Conservation (phyloP, 139 green algal genomes). For the Chlorella sorokiniana region DNA sequence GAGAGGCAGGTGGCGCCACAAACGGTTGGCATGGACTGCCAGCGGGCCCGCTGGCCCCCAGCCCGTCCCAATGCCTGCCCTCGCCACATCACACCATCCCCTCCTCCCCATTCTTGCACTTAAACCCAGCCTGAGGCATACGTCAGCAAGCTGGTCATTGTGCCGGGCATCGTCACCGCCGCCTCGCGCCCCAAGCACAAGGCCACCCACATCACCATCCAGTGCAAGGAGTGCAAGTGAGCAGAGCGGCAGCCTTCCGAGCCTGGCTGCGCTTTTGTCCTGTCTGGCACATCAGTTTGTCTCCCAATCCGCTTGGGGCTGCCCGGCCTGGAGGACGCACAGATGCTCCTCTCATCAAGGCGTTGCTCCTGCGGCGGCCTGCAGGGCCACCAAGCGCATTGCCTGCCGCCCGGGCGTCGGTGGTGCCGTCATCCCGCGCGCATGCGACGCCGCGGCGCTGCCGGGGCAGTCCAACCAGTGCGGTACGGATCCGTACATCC, state of each 20-base stretch:
- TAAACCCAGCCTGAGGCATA: conserved; percentile 68
- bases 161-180: conserved; percentile 95
- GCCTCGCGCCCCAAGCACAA: conserved; percentile 93
- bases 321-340: no score
- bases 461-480: conserved; percentile 58
- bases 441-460: conserved; percentile 59
- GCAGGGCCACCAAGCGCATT: conserved; percentile 59
- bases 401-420: conserved; percentile 85
- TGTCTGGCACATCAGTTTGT: no score
- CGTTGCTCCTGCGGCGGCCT: no score
- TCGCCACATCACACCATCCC: background rate
- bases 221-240: conserved; percentile 87
- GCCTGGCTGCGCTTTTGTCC: no score
- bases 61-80: no score
- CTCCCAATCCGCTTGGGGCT: no score
- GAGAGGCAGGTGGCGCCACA: no score
- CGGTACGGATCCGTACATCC: conserved; percentile 79
- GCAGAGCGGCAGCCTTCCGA: no score
- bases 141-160: conserved; percentile 91
- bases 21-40: no score
- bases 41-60: no score
- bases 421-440: conserved; percentile 77
- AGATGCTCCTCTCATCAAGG: no score
- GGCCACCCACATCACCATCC: conserved; percentile 86
- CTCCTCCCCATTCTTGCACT: background rate